phyloP scores from a whole-genome alignment of 345 rosid species.

The Syzygium jambos region DNA sequence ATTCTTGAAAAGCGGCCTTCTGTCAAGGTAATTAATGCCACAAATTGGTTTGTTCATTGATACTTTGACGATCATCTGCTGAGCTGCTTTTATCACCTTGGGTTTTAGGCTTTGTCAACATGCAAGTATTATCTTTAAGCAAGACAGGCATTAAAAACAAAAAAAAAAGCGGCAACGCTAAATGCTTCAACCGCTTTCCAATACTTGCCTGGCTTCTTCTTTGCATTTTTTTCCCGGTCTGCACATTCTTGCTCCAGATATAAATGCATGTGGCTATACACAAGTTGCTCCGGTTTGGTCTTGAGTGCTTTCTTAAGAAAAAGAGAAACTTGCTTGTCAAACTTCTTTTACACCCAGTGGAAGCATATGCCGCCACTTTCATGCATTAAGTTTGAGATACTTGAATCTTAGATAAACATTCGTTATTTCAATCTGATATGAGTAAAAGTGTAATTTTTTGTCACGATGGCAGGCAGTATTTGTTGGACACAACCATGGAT shows the following conservation, averaged over 20 bases:
- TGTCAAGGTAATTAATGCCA: conserved; percentile 46
- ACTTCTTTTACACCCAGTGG: not conserved
- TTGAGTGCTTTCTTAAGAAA: not conserved
- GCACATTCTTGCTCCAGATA: not conserved
- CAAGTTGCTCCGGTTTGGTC: not conserved
- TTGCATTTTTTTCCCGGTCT: not conserved
- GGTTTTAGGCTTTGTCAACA: not conserved
- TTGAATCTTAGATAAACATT: not conserved
- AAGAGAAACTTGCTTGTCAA: not conserved
- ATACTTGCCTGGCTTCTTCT: not conserved
- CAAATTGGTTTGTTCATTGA: not conserved
- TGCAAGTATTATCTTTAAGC: not conserved
- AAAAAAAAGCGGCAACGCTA: not conserved
- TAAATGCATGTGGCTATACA: not conserved
- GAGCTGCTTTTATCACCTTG: not conserved
- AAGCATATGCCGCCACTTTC: not conserved
- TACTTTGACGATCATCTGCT: not conserved
- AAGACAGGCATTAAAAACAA: not conserved
- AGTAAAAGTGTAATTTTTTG: not conserved
- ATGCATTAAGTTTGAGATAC: not conserved
- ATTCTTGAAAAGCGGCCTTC: conserved; percentile 51
- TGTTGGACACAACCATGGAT: conserved; percentile 93
- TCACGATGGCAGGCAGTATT: conserved; percentile 54
- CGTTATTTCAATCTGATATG: not conserved
- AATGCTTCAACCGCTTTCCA: not conserved